Evolutionary conservation across 257 asterid genomes (phyloP).

Genomic region (Nicotiana paniculata): DNA sequence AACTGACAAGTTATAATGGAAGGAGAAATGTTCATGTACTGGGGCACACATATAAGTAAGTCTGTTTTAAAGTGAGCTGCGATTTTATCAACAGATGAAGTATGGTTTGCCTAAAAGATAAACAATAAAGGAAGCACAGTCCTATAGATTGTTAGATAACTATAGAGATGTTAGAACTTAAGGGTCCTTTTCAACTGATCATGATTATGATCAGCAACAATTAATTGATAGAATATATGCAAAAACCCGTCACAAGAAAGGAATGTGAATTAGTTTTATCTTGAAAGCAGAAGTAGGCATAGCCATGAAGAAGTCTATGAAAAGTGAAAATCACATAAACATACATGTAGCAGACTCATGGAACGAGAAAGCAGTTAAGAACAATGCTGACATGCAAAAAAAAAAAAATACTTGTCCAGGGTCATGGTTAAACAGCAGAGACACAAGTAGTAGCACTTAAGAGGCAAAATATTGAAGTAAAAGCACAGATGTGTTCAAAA

Average conservation of each 20-base stretch:
- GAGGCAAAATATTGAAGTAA: neutral
- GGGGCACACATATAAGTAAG: neutral
- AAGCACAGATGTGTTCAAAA: neutral
- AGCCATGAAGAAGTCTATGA: neutral
- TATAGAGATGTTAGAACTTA: neutral
- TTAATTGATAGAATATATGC: neutral
- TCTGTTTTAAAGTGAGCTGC: neutral
- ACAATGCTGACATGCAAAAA: neutral
- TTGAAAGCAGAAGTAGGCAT: neutral
- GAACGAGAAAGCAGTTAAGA: neutral
- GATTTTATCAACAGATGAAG: neutral
- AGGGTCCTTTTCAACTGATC: neutral
- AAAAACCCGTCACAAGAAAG: neutral
- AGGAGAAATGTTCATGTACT: neutral
- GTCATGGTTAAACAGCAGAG: conserved; percentile 1
- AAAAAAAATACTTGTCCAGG: neutral
- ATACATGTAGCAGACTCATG: neutral
- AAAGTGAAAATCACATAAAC: neutral
- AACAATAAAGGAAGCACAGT: neutral
- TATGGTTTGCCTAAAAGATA: neutral
- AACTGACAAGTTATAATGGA: neutral
- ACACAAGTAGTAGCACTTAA: neutral
- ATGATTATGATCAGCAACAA: neutral
- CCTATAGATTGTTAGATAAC: neutral
- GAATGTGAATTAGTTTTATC: neutral